These are phyloP conservation scores for Neurospora sp. DNA, from an alignment of 495 filamentous ascomycete genomes.

Conservation along the genomic window DNA sequence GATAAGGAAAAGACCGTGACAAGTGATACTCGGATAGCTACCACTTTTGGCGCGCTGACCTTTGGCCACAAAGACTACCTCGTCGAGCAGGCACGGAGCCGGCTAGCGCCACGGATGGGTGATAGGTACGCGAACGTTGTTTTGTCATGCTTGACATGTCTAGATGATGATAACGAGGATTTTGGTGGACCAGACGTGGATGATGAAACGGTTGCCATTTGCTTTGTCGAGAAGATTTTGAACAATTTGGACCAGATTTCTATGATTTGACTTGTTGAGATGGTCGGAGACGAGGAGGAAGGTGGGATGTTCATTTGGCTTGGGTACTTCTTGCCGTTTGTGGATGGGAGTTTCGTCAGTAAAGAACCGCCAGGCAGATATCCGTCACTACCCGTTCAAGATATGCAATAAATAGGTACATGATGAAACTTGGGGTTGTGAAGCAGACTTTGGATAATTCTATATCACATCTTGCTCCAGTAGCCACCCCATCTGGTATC, in stretches of 20 bases:
- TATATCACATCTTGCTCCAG: too few relatives aligned
- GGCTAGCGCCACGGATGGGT: constrained; percentile 41
- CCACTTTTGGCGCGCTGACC: not conserved
- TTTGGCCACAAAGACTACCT: constrained; percentile 25
- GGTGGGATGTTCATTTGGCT: too few relatives aligned
- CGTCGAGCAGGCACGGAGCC: constrained; percentile 24
- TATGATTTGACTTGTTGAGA: not conserved
- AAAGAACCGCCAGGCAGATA: too few relatives aligned
- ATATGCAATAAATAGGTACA: too few relatives aligned
- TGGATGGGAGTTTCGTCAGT: too few relatives aligned
- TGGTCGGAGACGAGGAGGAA: not conserved
- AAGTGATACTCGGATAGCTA: not conserved
- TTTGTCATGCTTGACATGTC: constrained; percentile 44
- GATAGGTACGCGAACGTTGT: constrained; percentile 38
- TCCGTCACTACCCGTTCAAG: too few relatives aligned
- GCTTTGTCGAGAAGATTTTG: not conserved
- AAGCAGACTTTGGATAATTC: too few relatives aligned
- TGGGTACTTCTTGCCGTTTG: too few relatives aligned
- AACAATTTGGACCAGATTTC: not conserved
- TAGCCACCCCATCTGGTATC: too few relatives aligned
- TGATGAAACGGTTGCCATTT: constrained; percentile 30
- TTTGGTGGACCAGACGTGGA: constrained; percentile 33
- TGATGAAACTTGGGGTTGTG: too few relatives aligned
- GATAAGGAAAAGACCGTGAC: not conserved
- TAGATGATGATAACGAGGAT: constrained; percentile 37